Base-by-base conservation (phyloP, 1,139 yeast genomes). In the Zygosaccharomyces sapae region DNA sequence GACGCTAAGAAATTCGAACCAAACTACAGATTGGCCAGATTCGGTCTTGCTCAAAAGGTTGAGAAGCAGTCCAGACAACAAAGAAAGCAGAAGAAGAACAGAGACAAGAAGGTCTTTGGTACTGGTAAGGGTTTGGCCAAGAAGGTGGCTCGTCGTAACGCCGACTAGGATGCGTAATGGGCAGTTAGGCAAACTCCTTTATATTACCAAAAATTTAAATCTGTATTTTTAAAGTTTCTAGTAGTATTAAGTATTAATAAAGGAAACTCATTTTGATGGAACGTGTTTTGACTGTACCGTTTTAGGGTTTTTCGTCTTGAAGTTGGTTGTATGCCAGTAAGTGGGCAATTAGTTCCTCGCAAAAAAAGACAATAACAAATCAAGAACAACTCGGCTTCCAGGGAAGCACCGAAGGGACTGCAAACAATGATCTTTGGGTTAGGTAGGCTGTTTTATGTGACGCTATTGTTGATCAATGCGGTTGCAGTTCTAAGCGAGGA, bases 31-130 rank as follows among this genome's bases (percentile, higher is more conserved):
- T 88, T 89, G 73, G 96, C 92, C 70, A 92, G 99, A 86, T 86
- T 87, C 81, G 98, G 97, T 70, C 83, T 90, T 74, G 97, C 96
- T 73, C 79, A 79, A 66, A 88, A 87, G 83, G 89, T 84, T 70
- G 97, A 92, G 76, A 89, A 88, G 83, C 81, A 96, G 69, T 88
- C 97, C 69, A 89, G 97, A 89, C 97, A 90, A 82, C 98, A 94
- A 82, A 89, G 98, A 83, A 94, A 94, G 80, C 98, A 92, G 86
- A 88, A 87, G 90, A 92, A 92, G 92, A 92, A 92, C 96, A 90
- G 97, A 84, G 96, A 87, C 71, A 84, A 85, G 89, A 92, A 92
- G 86, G 76, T 86, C 85, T 88, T 90, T 72, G 98, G 98, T 85
- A 92, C 98, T 70, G 95, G 90, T 72, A 85, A 80, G 76, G 83